A percentile compares a stretch with the other conserved stretches of the same genome.
These are phyloP conservation scores for Fusarium pseudograminearum DNA, from an alignment of 2,329 filamentous ascomycete species.

Conservation along the genomic window DNA sequence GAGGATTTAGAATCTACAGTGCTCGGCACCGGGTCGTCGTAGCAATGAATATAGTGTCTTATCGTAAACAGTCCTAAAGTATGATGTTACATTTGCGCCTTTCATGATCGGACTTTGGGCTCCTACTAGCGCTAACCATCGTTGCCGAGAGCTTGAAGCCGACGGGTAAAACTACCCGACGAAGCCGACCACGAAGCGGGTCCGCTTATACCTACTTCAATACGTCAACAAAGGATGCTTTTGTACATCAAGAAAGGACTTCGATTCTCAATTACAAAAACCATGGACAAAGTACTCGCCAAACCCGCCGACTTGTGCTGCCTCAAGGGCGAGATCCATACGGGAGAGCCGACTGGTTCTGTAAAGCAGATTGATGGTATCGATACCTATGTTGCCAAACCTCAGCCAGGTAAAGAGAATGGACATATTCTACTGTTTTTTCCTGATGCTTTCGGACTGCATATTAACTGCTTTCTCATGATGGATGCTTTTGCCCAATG, in stretches of 20 bases:
- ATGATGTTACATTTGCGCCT: too few relatives aligned
- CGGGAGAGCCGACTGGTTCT: neutral
- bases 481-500: constrained; percentile 5
- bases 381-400: neutral
- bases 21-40: too few relatives aligned
- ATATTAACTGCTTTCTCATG: neutral
- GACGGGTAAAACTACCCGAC: neutral
- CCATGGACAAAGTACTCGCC: neutral
- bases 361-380: neutral
- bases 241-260: too few relatives aligned
- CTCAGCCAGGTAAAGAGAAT: neutral
- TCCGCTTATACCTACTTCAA: too few relatives aligned
- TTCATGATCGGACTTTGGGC: too few relatives aligned
- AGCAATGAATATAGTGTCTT: too few relatives aligned
- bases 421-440: neutral
- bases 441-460: neutral
- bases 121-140: neutral
- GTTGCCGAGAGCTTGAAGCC: neutral
- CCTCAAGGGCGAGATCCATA: neutral
- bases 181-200: neutral
- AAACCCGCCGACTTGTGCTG: constrained; percentile 3
- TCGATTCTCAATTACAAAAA: too few relatives aligned
- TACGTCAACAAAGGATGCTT: too few relatives aligned
- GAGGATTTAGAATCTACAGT: too few relatives aligned
- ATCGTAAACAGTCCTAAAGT: too few relatives aligned